Conservation (phyloP, 495 filamentous ascomycete genomes). For the Melanomma pulvis-pyrius region DNA sequence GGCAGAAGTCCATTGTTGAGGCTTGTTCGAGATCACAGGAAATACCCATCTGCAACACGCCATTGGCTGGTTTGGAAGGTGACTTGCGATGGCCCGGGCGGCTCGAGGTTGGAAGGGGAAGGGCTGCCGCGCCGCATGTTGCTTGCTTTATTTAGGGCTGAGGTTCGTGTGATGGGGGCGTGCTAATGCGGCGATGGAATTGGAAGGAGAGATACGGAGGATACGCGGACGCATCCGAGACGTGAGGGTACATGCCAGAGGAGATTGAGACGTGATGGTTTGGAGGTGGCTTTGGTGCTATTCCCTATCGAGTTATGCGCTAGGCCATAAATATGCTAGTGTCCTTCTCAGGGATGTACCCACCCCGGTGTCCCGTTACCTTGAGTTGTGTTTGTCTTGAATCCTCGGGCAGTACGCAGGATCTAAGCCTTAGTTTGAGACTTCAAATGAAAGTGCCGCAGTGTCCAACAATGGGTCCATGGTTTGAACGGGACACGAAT, state of each 20-base stretch:
- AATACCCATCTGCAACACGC: not conserved
- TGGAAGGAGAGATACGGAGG: no score
- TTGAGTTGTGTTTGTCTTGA: no score
- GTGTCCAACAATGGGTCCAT: no score
- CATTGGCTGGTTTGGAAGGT: slow-evolving; percentile 13
- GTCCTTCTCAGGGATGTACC: not conserved
- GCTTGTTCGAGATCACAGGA: not conserved
- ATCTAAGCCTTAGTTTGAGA: no score
- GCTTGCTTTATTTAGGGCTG: not conserved
- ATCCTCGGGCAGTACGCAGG: no score
- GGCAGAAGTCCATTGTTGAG: not conserved
- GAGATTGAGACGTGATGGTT: not conserved
- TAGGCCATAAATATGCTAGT: not conserved
- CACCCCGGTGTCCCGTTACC: no score
- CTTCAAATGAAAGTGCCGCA: no score
- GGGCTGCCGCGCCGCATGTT: not conserved
- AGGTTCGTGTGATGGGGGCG: not conserved
- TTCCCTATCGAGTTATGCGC: not conserved
- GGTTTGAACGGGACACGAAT: no score
- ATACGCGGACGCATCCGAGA: not conserved
- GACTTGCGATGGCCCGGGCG: slow-evolving; percentile 21
- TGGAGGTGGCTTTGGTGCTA: not conserved
- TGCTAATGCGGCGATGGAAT: not conserved
- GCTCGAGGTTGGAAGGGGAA: not conserved
- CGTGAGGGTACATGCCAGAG: not conserved